Conservation (phyloP, 164 flowering plant genomes). For the Taxillus chinensis region DNA sequence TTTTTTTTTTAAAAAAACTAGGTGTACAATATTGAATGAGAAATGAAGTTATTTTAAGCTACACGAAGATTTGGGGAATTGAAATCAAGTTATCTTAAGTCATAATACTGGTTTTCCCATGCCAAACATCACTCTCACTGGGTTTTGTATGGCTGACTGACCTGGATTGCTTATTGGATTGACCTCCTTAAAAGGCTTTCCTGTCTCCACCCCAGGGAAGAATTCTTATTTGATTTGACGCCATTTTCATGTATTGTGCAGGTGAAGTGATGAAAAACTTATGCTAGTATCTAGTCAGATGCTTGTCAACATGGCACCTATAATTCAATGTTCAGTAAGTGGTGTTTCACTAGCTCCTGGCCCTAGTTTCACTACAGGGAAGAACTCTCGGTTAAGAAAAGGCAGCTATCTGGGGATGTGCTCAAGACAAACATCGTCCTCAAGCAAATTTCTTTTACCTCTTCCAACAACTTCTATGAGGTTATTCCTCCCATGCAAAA, state of each 20-base stretch:
- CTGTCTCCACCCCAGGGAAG: not conserved
- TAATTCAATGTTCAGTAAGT: slow-evolving; percentile 54
- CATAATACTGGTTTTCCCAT: no score
- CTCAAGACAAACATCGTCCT: slow-evolving; percentile 17
- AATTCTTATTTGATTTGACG: not conserved
- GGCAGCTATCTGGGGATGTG: slow-evolving; percentile 23
- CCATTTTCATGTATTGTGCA: slow-evolving; percentile 16
- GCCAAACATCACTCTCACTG: no score
- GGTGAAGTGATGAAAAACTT: slow-evolving; percentile 22
- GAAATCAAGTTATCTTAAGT: no score
- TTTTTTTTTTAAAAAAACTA: no score
- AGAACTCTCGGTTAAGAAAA: slow-evolving; percentile 26
- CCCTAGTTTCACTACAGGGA: slow-evolving; percentile 31
- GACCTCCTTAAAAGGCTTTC: not conserved
- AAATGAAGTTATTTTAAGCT: no score
- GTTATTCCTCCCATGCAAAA: slow-evolving; percentile 33
- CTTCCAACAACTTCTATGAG: slow-evolving; percentile 28
- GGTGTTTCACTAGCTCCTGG: slow-evolving; percentile 39
- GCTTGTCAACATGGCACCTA: slow-evolving; percentile 47
- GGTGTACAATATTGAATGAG: no score
- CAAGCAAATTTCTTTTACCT: slow-evolving; percentile 32
- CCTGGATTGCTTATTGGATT: no score
- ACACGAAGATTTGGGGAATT: no score
- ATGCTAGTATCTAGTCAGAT: slow-evolving; percentile 10
- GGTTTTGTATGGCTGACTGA: no score